A percentile compares a stretch with the other conserved stretches of the same genome.
Evolutionary conservation across 306 rosid genomes (phyloP).

Genomic region (Medicago truncatula): DNA sequence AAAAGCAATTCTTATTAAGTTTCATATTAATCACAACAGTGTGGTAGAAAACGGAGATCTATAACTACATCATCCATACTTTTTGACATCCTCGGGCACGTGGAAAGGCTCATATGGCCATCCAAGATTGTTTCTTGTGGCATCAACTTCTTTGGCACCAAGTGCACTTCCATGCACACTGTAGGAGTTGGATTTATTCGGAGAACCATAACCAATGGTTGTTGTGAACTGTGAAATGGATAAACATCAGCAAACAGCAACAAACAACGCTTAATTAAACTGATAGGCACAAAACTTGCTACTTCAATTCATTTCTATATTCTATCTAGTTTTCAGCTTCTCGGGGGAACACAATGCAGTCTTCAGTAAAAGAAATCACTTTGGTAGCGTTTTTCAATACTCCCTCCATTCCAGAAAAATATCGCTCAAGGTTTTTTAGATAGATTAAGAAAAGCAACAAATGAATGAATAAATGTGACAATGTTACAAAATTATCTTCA

Average conservation of each 20-base stretch:
- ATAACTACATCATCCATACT: constrained; percentile 53
- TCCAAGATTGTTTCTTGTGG: constrained; percentile 90
- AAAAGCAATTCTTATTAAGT: constrained; percentile 33
- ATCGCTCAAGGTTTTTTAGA: too few species aligned
- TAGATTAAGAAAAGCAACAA: too few species aligned
- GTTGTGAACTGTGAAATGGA: constrained; percentile 80
- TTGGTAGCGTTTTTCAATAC: neutral
- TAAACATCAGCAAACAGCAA: constrained; percentile 24
- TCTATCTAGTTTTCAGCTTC: too few species aligned
- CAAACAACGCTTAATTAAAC: neutral
- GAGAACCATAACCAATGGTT: constrained; percentile 98
- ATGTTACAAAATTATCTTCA: too few species aligned
- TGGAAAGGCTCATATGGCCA: constrained; percentile 99
- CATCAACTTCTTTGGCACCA: constrained; percentile 99
- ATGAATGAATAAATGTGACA: too few species aligned
- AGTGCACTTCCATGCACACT: constrained; percentile 98
- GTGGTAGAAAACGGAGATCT: constrained; percentile 13
- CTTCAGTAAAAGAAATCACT: constrained; percentile 3
- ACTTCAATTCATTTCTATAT: constrained; percentile 5
- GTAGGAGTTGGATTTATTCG: constrained; percentile 96
- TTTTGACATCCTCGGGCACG: constrained; percentile 93
- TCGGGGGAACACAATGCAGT: too few species aligned
- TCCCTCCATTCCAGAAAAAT: too few species aligned
- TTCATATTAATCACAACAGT: constrained; percentile 36
- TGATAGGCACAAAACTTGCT: neutral